phyloP scores from a whole-genome alignment of 1,284 basidiomycete genomes.

The Pulchroboletus neoregius region DNA sequence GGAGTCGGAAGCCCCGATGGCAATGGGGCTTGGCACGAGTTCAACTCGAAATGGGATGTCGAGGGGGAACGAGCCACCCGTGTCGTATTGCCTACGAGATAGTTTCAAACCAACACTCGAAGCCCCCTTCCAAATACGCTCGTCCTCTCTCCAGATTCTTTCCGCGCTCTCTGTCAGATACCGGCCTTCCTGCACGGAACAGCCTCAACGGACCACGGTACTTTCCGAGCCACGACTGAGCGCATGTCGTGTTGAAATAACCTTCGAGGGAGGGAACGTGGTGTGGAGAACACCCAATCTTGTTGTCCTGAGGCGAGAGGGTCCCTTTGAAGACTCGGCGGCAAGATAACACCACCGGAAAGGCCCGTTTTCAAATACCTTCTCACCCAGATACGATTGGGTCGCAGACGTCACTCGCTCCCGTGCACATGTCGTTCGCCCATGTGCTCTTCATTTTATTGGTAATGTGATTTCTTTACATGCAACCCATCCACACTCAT shows the following conservation, averaged over 20 bases:
- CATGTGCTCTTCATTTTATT: conserved; percentile 26
- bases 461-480: conserved; percentile 10
- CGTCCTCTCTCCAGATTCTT: conserved; percentile 14
- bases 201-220: conserved; percentile 18
- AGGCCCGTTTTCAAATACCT: conserved; percentile 26
- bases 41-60: conserved; percentile 19
- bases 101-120: conserved; percentile 6
- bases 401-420: conserved; percentile 23
- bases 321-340: conserved; percentile 2
- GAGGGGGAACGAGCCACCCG: conserved; percentile 14
- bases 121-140: conserved; percentile 20
- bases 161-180: conserved; percentile 4
- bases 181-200: conserved; percentile 18
- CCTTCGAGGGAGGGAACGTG: conserved; percentile 34
- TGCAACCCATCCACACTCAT: neutral
- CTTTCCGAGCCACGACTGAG: conserved; percentile 18
- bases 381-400: neutral
- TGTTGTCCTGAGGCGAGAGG: neutral
- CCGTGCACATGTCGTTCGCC: conserved; percentile 18
- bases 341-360: conserved; percentile 25
- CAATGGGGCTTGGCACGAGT: conserved; percentile 27
- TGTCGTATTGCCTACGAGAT: conserved; percentile 14
- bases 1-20: conserved; percentile 33
- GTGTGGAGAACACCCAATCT: conserved; percentile 26
- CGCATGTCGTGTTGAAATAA: conserved; percentile 22